Evolutionary conservation across 1,284 basidiomycete species (phyloP).

Genomic region (Leccinum solheimii): DNA sequence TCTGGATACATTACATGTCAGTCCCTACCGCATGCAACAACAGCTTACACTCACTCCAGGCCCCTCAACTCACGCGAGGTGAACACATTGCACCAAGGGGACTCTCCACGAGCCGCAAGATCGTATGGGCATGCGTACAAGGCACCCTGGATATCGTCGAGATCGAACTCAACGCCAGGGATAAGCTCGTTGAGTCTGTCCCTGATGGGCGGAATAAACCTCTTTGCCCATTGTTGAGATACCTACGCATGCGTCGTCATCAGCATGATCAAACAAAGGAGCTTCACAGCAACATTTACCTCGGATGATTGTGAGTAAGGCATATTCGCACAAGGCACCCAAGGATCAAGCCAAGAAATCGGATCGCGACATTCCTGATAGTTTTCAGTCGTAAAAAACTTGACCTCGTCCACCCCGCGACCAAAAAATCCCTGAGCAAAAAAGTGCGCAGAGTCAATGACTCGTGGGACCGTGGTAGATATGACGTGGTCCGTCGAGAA

Average conservation of each 20-base stretch:
- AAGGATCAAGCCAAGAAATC: constrained; percentile 35
- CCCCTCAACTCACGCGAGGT: constrained; percentile 36
- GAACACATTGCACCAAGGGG: constrained; percentile 47
- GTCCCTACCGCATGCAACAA: not conserved
- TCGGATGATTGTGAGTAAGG: not conserved
- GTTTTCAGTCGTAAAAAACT: constrained; percentile 14
- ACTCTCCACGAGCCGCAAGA: constrained; percentile 38
- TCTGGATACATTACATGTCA: constrained; percentile 7
- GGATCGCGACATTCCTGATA: constrained; percentile 25
- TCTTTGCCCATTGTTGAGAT: constrained; percentile 37
- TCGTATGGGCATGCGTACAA: constrained; percentile 52
- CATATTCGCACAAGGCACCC: constrained; percentile 12
- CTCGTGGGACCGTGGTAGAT: constrained; percentile 40
- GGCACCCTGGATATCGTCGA: constrained; percentile 42
- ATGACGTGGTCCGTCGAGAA: constrained; percentile 36
- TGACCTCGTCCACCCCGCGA: not conserved
- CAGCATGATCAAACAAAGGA: not conserved
- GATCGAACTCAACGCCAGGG: constrained; percentile 32
- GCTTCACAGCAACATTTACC: constrained; percentile 1
- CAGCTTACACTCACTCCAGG: constrained; percentile 38
- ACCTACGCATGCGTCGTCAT: constrained; percentile 17
- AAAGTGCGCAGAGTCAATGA: constrained; percentile 22
- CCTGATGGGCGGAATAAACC: constrained; percentile 44
- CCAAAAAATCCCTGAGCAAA: constrained; percentile 20
- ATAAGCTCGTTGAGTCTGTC: constrained; percentile 40